phyloP scores from a whole-genome alignment of 2,329 filamentous ascomycete genomes.

The Paraphoma chrysanthemicola region DNA sequence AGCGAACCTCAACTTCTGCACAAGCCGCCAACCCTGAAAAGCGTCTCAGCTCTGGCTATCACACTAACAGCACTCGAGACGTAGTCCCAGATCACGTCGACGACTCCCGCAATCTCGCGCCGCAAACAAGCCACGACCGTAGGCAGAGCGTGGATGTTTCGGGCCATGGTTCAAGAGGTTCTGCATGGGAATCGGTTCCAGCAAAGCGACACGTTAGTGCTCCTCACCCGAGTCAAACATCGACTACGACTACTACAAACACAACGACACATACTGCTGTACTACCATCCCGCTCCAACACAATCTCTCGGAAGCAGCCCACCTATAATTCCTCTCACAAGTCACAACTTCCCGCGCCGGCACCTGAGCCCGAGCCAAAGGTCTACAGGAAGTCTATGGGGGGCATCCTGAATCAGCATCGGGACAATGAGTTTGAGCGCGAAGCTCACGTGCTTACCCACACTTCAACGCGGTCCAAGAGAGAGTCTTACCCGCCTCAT shows the following conservation, averaged over 20 bases:
- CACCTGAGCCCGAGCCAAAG: constrained; percentile 24
- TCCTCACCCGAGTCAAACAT: constrained; percentile 21
- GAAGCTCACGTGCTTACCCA: constrained; percentile 40
- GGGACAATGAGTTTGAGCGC: constrained; percentile 32
- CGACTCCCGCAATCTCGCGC: constrained; percentile 10
- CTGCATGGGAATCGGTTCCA: constrained; percentile 32
- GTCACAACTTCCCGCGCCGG: constrained; percentile 35
- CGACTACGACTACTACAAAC: constrained; percentile 14
- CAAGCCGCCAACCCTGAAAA: constrained; percentile 22
- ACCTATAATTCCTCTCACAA: constrained; percentile 45
- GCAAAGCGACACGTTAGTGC: constrained; percentile 36
- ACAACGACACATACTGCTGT: constrained; percentile 19
- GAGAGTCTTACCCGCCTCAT: constrained; percentile 44
- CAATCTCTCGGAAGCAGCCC: constrained; percentile 29
- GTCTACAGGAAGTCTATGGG: constrained; percentile 39
- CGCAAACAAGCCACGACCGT: constrained; percentile 17
- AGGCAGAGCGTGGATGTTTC: constrained; percentile 31
- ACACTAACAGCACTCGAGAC: constrained; percentile 28
- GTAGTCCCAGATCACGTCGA: constrained; percentile 14
- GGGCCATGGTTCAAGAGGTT: constrained; percentile 13
- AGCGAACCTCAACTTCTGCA: constrained; percentile 25
- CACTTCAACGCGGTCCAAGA: constrained; percentile 30
- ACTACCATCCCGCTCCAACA: constrained; percentile 29
- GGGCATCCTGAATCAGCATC: constrained; percentile 43
- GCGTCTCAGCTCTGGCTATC: constrained; percentile 30